A percentile compares a stretch with the other conserved stretches of the same genome.
Evolutionary conservation across 2,329 filamentous ascomycete genomes (phyloP).

Genomic region (Ceratocystis lukuohia): DNA sequence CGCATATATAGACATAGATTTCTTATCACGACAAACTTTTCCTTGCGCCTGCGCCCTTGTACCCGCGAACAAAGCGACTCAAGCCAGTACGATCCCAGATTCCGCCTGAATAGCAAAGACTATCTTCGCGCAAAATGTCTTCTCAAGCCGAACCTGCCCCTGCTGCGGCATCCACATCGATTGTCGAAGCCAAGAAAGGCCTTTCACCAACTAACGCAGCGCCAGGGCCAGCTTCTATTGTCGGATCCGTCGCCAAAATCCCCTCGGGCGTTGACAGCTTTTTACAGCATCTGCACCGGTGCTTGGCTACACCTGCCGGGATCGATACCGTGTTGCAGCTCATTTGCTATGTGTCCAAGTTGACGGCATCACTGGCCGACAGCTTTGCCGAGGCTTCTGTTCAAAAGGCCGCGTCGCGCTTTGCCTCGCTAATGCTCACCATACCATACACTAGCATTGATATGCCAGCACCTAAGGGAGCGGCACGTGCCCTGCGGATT

Average conservation of each 20-base stretch:
- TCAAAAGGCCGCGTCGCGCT: constrained; percentile 36
- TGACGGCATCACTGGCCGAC: constrained; percentile 39
- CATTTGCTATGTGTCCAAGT: constrained; percentile 52
- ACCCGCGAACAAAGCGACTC: neutral
- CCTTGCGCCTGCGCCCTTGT: neutral
- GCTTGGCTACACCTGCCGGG: constrained; percentile 54
- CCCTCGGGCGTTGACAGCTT: constrained; percentile 38
- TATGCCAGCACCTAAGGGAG: constrained; percentile 26
- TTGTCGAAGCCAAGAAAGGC: constrained; percentile 10
- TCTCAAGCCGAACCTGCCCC: neutral
- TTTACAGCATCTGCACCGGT: constrained; percentile 43
- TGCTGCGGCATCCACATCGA: neutral
- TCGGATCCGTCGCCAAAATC: constrained; percentile 21
- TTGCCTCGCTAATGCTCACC: constrained; percentile 40
- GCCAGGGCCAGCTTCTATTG: constrained; percentile 21
- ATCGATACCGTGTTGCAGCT: constrained; percentile 58
- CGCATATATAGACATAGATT: neutral
- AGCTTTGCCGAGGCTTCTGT: constrained; percentile 44
- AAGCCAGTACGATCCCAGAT: neutral
- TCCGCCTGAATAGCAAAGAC: neutral
- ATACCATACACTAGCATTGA: constrained; percentile 36
- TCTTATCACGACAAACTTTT: neutral
- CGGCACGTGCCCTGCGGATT: constrained; percentile 16
- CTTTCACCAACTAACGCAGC: constrained; percentile 15
- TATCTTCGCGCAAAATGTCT: neutral